These are phyloP conservation scores for Penicillium lividum DNA, from an alignment of 495 filamentous ascomycete species.

Conservation along the genomic window DNA sequence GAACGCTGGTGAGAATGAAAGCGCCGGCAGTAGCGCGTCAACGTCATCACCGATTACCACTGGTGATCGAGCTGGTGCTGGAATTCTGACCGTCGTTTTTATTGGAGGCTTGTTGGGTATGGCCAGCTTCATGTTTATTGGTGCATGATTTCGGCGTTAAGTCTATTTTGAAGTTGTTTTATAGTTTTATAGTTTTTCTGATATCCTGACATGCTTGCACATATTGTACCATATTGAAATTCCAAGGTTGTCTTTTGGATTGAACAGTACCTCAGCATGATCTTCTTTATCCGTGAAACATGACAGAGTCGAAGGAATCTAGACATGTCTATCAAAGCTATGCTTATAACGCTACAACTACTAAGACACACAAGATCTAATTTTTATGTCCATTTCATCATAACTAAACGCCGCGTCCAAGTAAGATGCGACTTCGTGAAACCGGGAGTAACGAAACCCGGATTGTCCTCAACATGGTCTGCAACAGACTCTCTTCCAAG, in stretches of 20 bases:
- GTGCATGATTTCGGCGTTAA: conserved; percentile 1
- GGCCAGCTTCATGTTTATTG: conserved; percentile 8
- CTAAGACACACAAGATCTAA: conserved; percentile 18
- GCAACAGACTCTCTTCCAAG: conserved; percentile 18
- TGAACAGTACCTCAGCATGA: not conserved
- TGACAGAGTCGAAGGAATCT: not conserved
- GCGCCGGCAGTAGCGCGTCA: not conserved
- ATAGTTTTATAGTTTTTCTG: not conserved
- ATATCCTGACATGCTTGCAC: not conserved
- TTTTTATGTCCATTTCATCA: conserved; percentile 44
- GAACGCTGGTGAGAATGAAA: conserved; percentile 12
- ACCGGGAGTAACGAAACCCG: conserved; percentile 14
- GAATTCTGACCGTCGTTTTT: conserved; percentile 50
- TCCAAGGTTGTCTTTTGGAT: not conserved
- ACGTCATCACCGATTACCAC: conserved; percentile 9
- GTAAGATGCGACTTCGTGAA: conserved; percentile 38
- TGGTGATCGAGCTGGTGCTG: conserved; percentile 21
- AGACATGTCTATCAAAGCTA: not conserved
- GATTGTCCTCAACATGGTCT: conserved; percentile 16
- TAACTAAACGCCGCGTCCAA: conserved; percentile 37
- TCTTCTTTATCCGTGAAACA: no score
- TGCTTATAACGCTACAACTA: not conserved
- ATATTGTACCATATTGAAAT: not conserved
- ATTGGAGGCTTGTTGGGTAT: conserved; percentile 16
- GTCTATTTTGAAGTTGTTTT: not conserved